Evolutionary conservation across 1,139 yeast species (phyloP), one percentile per base, ranked within the genome.

Genomic region (Groenewaldozyma sp.): DNA sequence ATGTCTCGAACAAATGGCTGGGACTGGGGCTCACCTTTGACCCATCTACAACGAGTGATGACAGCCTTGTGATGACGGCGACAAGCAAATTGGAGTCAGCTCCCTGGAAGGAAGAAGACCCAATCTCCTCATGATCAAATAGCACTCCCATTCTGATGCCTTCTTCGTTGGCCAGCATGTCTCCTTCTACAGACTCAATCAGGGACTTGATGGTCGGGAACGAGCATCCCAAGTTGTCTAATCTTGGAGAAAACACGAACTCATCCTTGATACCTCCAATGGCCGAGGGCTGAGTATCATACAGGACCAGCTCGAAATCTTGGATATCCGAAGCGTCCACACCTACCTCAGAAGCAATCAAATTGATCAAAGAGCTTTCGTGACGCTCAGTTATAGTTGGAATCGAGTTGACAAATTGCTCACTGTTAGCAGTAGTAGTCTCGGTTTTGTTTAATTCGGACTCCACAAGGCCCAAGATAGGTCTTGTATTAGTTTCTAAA

Each of bases 91-190:
- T 81, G 2, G 96, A 87, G 55, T 84, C 91, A 2, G 96, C 97
- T 47, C 97, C 97, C 60, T 87, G 95, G 11, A 94, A 88, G 27
- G 91, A 76, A 22, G 75, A 67, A 3, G 94, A 82, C 0, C 96
- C 96, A 50, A 87, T 74, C 60, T 88, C 97, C 62, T 88, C 97
- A 58, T 88, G 94, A 58, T 88, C 96, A 59, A 84, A 88, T 44
- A 86, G 69, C 0, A 93, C 82, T 37, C 84, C 74, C 57, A 87
- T 58, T 53, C 81, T 78, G 34, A 86, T 76, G 31, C 83, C 80
- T 6, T 61, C 52, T 42, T 75, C 83, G 1, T 58, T 45, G 0
- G 54, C 58, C 28, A 80, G 58, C 31, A 61, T 59, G 3, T 52
- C 47, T 3, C 58, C 56, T 4, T 62, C 55, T 2, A 60, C 39